Base-by-base conservation (phyloP, 2,329 filamentous ascomycete genomes). In the Epichloe coenophiala region DNA sequence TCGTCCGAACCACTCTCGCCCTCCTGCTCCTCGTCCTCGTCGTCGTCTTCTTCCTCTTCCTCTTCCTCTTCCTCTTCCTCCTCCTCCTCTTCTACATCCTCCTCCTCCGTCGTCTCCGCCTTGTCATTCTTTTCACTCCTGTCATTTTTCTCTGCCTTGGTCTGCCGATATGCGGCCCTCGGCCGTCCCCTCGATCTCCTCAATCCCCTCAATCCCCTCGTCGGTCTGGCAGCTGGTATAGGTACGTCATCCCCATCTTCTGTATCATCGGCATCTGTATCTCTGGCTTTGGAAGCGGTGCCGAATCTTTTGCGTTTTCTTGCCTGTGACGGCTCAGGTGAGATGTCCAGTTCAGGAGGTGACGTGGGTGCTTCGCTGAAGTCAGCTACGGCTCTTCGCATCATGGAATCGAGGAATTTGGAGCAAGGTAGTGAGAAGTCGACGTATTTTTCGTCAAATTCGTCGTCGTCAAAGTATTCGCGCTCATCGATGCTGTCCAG, bases 401-500 rank as follows among this genome's bases (percentile, higher is more conserved):
- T 66, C 60, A 75, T 77, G 51, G 68, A 54, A 17, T 73, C 71
- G 53, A 70, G 65, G 59, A 71, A 77, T 1, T 73, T 67, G 15
- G 60, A 60, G 8, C 48, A 38, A 0, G 83, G 83, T 4, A 88
- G 71, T 31, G 76, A 72, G 57, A 88, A 88, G 27, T 84, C 78
- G 49, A 78, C 73, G 62, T 83, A 87, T 52, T 76, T 73, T 23
- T 82, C 76, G 50, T 76, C 72, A 19, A 76, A 73, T 35, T 74
- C 71, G 37, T 79, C 73, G 31, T 81, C 79, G 36, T 84, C 80
- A 55, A 73, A 72, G 63, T 83, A 76, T 64, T 88, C 91, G 59
- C 89, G 81, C 63, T 95, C 88, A 66, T 97, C 88, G 52, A 96
- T 83, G 40, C 84, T 78, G 46, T 86, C 80, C 33, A 97, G 77